Base-by-base conservation (phyloP, 192 early-diverging fungal genomes). In the Linnemannia hyalina region DNA sequence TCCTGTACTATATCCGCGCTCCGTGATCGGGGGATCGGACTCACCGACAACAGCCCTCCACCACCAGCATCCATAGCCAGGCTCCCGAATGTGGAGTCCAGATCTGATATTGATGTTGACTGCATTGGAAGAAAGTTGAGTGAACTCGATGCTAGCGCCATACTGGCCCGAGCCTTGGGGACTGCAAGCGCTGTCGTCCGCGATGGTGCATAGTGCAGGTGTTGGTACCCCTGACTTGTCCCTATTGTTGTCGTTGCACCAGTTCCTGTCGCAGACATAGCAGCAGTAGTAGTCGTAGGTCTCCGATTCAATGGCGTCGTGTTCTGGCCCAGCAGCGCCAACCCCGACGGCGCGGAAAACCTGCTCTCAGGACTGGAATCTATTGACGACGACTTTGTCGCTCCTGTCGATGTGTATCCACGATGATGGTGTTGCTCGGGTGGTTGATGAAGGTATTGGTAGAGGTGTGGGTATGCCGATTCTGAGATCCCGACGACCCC, bases 91-190 rank as follows among this genome's bases (percentile, higher is more conserved):
- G 26, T 13, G 13, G 60, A 32, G 26, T 65, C 60, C 26, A 65
- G 60, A 15, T 65, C 60, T 10, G 60, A 65, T 65, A 65, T 35
- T 65, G 60, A 65, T 10, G 74, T 82, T 1, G 80, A 38, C 32
- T 76, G 36, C 13, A 49, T 42, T 6, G 80, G 46, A 16, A 72
- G 20, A 35, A 54, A 42, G 40, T 81, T 63, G 60, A 80, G 7
- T 6, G 83, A 47, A 18, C 57, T 80, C 6, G 83, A 80, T 8
- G 75, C 75, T 1, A 85, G 78, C 4, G 83, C 83, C 83, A 85
- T 85, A 26, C 78, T 85, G 6, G 83, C 83, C 16, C 83, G 74
- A 8, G 78, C 83, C 36, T 85, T 85, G 16, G 78, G 78, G 4
- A 76, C 44, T 35, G 83, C 57, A 1, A 85, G n/a, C 1, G 60